Evolutionary conservation across 257 asterid genomes (phyloP).

Genomic region (Cinchona pubescens): DNA sequence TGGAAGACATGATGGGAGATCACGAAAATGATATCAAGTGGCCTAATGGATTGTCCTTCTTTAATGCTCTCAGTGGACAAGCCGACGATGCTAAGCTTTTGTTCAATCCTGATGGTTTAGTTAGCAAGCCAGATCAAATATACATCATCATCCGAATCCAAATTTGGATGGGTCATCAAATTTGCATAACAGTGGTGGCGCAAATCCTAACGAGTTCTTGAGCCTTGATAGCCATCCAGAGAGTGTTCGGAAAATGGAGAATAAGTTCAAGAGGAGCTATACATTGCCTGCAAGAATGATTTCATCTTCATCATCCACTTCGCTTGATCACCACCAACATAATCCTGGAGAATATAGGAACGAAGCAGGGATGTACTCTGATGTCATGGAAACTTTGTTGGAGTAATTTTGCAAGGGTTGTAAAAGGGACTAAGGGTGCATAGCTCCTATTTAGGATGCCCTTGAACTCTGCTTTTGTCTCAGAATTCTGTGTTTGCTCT

Average conservation of each 20-base stretch:
- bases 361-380: constrained; percentile 71
- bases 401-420: constrained; percentile 39
- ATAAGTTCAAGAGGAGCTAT: constrained; percentile 75
- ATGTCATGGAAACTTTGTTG: constrained; percentile 90
- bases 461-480: constrained; percentile 21
- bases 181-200: constrained; percentile 35
- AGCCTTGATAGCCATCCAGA: constrained; percentile 70
- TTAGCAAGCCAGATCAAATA: constrained; percentile 37
- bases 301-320: constrained; percentile 71
- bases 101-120: constrained; percentile 59
- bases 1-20: constrained; percentile 61
- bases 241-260: constrained; percentile 52
- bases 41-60: constrained; percentile 86
- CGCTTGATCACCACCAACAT: constrained; percentile 57
- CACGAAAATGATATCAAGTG: constrained; percentile 84
- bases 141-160: constrained; percentile 28
- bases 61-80: constrained; percentile 71
- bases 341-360: constrained; percentile 67
- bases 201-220: constrained; percentile 55
- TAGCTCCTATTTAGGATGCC: constrained; percentile 43
- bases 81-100: constrained; percentile 67
- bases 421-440: constrained; percentile 14
- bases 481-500: constrained; percentile 13
- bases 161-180: constrained; percentile 32
- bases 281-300: constrained; percentile 83